Evolutionary conservation across 2,329 filamentous ascomycete genomes (phyloP).

Genomic region (Elsinoe australis): DNA sequence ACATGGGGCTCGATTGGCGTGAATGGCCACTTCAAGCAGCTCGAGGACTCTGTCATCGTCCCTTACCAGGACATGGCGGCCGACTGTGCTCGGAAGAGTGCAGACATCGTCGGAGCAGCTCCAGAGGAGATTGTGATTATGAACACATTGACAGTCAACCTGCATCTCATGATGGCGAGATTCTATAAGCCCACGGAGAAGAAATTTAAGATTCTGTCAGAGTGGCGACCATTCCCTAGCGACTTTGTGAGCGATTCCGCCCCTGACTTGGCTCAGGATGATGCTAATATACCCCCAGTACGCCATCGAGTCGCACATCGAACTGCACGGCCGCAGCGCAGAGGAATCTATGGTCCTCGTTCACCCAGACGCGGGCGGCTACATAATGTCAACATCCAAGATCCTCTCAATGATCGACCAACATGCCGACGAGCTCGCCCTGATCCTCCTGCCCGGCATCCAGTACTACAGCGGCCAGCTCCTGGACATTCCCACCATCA

Average conservation of each 20-base stretch:
- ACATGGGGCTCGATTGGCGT: conserved; percentile 83
- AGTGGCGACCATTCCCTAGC: conserved; percentile 83
- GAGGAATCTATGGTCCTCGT: conserved; percentile 65
- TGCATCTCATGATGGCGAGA: conserved; percentile 75
- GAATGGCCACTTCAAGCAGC: conserved; percentile 67
- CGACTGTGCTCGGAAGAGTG: conserved; percentile 60
- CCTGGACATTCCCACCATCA: conserved; percentile 76
- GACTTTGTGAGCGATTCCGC: conserved; percentile 41
- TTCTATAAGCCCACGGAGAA: conserved; percentile 66
- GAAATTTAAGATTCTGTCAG: conserved; percentile 73
- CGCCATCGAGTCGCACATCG: conserved; percentile 73
- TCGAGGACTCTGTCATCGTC: conserved; percentile 59
- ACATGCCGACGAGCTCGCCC: conserved; percentile 63
- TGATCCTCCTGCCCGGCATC: conserved; percentile 76
- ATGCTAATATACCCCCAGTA: conserved; percentile 48
- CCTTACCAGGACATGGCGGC: conserved; percentile 76
- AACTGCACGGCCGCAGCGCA: conserved; percentile 60
- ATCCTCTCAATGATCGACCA: conserved; percentile 67
- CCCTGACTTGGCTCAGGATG: background rate
- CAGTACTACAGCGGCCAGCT: conserved; percentile 90
- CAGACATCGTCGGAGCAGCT: conserved; percentile 66
- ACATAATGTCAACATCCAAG: conserved; percentile 59
- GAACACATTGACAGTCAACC: conserved; percentile 75
- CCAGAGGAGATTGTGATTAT: conserved; percentile 76
- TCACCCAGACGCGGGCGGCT: conserved; percentile 44